A percentile compares a stretch with the other conserved stretches of the same genome.
Evolutionary conservation across 768 basidiomycete genomes (phyloP).

Genomic region (Tylopilus sp.): DNA sequence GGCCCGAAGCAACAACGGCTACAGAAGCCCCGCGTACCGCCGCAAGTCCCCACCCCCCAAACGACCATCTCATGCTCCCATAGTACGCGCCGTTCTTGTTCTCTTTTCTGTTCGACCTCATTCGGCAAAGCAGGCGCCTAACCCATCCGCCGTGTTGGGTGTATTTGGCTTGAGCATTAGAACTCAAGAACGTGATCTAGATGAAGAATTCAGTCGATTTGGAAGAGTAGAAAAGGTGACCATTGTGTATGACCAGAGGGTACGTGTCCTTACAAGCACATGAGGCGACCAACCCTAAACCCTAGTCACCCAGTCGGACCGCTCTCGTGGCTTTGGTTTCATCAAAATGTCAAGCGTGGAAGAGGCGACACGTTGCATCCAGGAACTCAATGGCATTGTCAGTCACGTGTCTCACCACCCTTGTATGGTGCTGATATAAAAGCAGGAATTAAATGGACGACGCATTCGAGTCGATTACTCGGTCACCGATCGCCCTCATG

Average conservation of each 20-base stretch:
- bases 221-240: constrained; percentile 93
- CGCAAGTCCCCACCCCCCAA: constrained; percentile 60
- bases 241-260: constrained; percentile 95
- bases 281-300: constrained; percentile 16
- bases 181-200: constrained; percentile 89
- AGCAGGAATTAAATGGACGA: constrained; percentile 89
- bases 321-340: constrained; percentile 97
- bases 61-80: constrained; percentile 67
- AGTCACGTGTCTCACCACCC: constrained; percentile 27
- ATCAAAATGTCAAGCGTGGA: constrained; percentile 90
- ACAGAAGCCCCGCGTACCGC: constrained; percentile 54
- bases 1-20: constrained; percentile 49
- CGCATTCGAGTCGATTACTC: constrained; percentile 97
- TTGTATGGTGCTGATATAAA: constrained; percentile 4
- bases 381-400: constrained; percentile 89
- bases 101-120: constrained; percentile 30
- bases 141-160: constrained; percentile 85
- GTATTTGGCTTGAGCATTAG: constrained; percentile 99
- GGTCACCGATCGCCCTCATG: constrained; percentile 89
- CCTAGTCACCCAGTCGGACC: constrained; percentile 62
- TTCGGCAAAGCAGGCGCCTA: constrained; percentile 66
- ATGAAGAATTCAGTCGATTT: constrained; percentile 88
- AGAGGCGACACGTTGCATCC: constrained; percentile 84
- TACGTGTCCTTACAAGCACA: constrained; percentile 36
- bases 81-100: constrained; percentile 45